Evolutionary conservation across 1,139 yeast species (phyloP), one percentile per base, ranked within the genome.

Genomic region (Yamadazyma dendronema): DNA sequence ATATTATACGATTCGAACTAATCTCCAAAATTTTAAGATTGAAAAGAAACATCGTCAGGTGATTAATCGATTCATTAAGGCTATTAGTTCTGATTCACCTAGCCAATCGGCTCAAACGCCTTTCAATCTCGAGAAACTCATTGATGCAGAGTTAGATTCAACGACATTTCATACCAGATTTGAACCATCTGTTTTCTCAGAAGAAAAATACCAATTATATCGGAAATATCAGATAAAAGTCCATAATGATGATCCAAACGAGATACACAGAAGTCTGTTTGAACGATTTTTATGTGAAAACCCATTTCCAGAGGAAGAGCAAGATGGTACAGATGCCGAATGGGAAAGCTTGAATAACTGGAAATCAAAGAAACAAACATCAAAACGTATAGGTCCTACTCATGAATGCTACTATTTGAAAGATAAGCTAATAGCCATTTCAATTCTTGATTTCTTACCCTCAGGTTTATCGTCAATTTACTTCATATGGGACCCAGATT

Each of bases 401-500:
- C 97, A 90, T 56, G 95, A 87, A 52, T 77, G 87, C 53, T 89
- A 88, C 53, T 84, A 84, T 50, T 56, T 75, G 17, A 74, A 85
- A 33, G 79, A 62, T 4, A 69, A 73, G 41, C 62, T 90, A 23
- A 77, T 87, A 28, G 96, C 94, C 0, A 62, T 90, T 24, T 87
- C 88, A 0, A 86, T 89, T 0, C 56, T 85, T 19, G 97, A 90
- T 56, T 65, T 89, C 24, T 57, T 90, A 27, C 96, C 96, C 0
- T 59, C 77, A 13, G 84, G 90, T 0, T 59, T 90, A 0, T 87
- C 96, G 0, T 82, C 95, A 0, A 92, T 90, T 1, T 90, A 89
- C 53, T 84, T 89, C 52, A 79, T 89, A 13, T 88, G 95, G 87
- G 94, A 89, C 53, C 95, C 95, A 0, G 90, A 80, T 42, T 83